A percentile compares a stretch with the other conserved stretches of the same genome.
These are phyloP conservation scores for Sonneratia alba DNA, from an alignment of 345 rosid species.

Conservation along the genomic window DNA sequence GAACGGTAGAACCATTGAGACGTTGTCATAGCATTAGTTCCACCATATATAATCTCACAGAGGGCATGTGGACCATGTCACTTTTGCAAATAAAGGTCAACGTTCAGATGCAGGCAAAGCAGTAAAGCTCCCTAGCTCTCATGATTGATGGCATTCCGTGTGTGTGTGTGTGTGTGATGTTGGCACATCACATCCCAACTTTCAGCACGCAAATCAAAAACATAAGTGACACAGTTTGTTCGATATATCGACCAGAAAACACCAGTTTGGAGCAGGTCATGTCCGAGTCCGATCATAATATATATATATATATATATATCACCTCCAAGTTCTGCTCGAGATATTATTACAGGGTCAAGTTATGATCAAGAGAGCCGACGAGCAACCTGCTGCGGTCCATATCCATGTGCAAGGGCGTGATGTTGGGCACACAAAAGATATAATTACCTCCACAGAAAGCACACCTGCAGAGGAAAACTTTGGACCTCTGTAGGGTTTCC, in stretches of 20 bases:
- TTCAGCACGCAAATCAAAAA: neutral
- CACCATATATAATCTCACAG: neutral
- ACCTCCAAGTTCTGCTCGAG: no score
- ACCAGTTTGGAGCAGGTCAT: neutral
- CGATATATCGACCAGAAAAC: neutral
- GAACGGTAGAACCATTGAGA: no score
- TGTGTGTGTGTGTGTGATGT: neutral
- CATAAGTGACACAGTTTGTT: neutral
- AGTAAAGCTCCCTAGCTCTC: neutral
- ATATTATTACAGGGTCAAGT: no score
- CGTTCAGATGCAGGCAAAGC: neutral
- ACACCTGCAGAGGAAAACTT: slow-evolving; percentile 6
- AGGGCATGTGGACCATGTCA: neutral
- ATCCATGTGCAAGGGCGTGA: slow-evolving; percentile 18
- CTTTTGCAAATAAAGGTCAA: neutral
- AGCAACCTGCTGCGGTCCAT: no score
- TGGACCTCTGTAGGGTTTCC: slow-evolving; percentile 19
- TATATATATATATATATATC: no score
- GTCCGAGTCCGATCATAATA: neutral
- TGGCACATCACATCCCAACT: neutral
- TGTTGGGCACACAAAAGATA: slow-evolving; percentile 10
- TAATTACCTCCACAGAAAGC: slow-evolving; percentile 1
- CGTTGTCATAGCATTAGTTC: neutral
- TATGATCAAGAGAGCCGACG: no score
- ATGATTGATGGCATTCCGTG: neutral